A percentile compares a stretch with the other conserved stretches of the same genome.
phyloP scores from a whole-genome alignment of 768 basidiomycete genomes.

The Rhodotorula graminis region DNA sequence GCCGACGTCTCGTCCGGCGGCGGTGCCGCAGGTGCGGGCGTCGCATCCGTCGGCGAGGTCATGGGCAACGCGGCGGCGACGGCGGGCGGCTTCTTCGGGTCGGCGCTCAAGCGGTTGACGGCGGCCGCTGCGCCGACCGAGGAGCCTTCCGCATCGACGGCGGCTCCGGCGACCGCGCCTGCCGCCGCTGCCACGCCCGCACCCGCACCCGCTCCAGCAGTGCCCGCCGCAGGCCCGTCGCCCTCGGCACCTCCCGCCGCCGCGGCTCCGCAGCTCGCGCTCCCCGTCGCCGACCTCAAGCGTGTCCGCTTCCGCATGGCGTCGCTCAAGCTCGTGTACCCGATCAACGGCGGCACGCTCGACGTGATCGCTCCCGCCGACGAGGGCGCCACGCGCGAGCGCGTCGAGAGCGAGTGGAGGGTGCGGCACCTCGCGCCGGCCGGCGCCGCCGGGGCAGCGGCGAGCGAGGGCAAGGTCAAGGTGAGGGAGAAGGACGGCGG shows the following conservation, averaged over 20 bases:
- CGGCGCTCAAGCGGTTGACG: conserved; percentile 18
- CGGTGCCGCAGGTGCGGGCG: conserved; percentile 6
- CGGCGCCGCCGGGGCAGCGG: conserved; percentile 44
- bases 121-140: conserved; percentile 1
- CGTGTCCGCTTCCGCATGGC: conserved; percentile 84
- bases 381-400: conserved; percentile 63
- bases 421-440: conserved; percentile 54
- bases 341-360: conserved; percentile 65
- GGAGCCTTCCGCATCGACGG: neutral
- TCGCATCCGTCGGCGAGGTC: conserved; percentile 7
- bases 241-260: neutral
- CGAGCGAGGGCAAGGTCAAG: conserved; percentile 59
- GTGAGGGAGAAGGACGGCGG: conserved; percentile 42
- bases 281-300: conserved; percentile 58
- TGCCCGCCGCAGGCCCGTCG: neutral
- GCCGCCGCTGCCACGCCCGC: neutral
- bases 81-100: conserved; percentile 27
- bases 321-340: conserved; percentile 79
- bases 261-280: conserved; percentile 9
- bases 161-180: no score
- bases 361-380: conserved; percentile 63
- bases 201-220: neutral
- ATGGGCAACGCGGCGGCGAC: conserved; percentile 13
- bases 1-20: neutral
- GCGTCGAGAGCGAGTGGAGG: conserved; percentile 61